Evolutionary conservation across 192 early-diverging fungal species (phyloP).

Genomic region (Coemansia asiatica): DNA sequence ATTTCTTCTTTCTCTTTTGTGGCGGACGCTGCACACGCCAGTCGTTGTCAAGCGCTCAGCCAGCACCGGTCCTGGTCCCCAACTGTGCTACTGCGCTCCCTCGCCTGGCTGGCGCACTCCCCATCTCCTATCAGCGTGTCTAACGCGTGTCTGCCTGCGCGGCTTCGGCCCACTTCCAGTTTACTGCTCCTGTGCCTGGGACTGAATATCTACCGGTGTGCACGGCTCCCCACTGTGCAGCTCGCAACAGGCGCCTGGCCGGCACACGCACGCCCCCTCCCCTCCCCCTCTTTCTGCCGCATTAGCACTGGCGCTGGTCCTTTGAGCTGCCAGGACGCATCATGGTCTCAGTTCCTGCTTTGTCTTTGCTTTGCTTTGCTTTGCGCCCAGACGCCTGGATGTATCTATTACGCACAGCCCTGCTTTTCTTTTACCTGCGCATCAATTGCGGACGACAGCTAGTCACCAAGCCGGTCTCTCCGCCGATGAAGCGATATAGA

Average conservation of each 20-base stretch:
- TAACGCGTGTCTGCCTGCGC: not conserved
- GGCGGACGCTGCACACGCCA: not conserved
- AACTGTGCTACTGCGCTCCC: constrained; percentile 1
- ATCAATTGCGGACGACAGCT: too few species aligned
- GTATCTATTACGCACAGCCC: too few species aligned
- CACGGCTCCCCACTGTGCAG: not conserved
- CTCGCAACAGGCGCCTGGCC: not conserved
- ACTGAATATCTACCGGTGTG: not conserved
- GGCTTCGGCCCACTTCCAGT: constrained; percentile 1
- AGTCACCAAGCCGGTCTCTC: not conserved
- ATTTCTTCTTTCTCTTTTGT: not conserved
- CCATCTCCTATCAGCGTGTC: not conserved
- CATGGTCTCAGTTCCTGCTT: too few species aligned
- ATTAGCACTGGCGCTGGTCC: too few species aligned
- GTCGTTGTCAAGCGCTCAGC: not conserved
- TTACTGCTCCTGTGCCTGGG: not conserved
- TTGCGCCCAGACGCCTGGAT: too few species aligned
- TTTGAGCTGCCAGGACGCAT: too few species aligned
- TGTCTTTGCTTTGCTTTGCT: too few species aligned
- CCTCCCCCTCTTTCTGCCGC: not conserved
- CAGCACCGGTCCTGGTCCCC: not conserved
- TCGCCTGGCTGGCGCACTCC: not conserved
- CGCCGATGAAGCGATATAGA: not conserved
- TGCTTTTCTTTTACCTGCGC: too few species aligned
- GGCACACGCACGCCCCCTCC: not conserved